These are phyloP conservation scores for Xylaria longipes DNA, from an alignment of 495 filamentous ascomycete species.

Conservation along the genomic window DNA sequence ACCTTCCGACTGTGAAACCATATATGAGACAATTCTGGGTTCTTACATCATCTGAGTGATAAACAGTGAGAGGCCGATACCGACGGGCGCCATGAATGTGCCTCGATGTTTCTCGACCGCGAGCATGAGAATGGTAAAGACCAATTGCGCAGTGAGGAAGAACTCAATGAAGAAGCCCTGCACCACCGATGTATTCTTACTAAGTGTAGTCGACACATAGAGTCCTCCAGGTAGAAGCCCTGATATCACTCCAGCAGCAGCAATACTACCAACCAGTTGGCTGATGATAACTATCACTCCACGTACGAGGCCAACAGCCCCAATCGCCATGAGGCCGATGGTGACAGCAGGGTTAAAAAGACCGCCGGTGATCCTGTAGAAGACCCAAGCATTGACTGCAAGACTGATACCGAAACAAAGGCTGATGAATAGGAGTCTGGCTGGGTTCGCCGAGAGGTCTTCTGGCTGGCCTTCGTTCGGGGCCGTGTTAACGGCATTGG, in stretches of 20 bases:
- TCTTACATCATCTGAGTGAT: conserved; percentile 67
- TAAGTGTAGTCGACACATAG: conserved; percentile 65
- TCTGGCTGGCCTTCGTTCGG: conserved; percentile 30
- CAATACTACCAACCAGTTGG: conserved; percentile 66
- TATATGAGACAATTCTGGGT: neutral
- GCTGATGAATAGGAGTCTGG: conserved; percentile 70
- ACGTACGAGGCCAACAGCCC: conserved; percentile 58
- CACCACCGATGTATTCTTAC: conserved; percentile 59
- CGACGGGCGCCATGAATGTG: conserved; percentile 79
- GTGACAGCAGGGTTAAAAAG: conserved; percentile 81
- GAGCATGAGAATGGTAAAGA: conserved; percentile 82
- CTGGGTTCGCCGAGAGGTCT: conserved; percentile 42
- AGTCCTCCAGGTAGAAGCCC: conserved; percentile 68
- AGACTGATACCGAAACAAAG: conserved; percentile 77
- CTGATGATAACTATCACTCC: conserved; percentile 57
- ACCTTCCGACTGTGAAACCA: neutral
- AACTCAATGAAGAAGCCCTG: conserved; percentile 76
- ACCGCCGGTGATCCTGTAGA: conserved; percentile 80
- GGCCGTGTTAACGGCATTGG: conserved; percentile 70
- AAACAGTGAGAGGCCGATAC: conserved; percentile 77
- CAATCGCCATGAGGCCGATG: conserved; percentile 62
- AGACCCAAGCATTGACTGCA: conserved; percentile 83
- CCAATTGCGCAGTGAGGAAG: conserved; percentile 78
- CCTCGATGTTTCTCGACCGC: conserved; percentile 83
- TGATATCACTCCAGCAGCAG: conserved; percentile 62